These are phyloP conservation scores for Alternaria longipes DNA, from an alignment of 2,329 filamentous ascomycete species.

Conservation along the genomic window DNA sequence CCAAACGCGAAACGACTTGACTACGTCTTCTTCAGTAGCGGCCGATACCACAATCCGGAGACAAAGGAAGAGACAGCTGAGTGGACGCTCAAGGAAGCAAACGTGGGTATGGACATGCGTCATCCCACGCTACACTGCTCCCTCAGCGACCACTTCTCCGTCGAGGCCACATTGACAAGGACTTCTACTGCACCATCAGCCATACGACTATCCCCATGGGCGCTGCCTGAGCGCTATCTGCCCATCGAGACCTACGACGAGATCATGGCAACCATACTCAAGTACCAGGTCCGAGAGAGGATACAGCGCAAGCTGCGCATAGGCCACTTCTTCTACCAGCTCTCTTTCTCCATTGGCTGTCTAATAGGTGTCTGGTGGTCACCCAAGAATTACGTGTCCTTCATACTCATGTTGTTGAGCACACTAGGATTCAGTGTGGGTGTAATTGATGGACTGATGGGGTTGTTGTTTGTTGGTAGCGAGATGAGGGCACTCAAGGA, in stretches of 20 bases:
- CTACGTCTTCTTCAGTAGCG: constrained; percentile 80
- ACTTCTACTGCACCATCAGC: constrained; percentile 20
- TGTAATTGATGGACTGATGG: constrained; percentile 84
- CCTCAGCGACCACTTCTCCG: constrained; percentile 92
- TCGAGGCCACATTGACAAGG: constrained; percentile 75
- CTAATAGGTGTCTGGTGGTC: constrained; percentile 88
- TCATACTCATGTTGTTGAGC: constrained; percentile 80
- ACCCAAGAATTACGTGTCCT: constrained; percentile 77
- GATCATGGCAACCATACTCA: constrained; percentile 74
- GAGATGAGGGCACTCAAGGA: constrained; percentile 86
- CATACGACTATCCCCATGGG: constrained; percentile 19
- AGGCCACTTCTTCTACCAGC: constrained; percentile 74
- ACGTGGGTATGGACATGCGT: constrained; percentile 81
- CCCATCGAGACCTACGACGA: constrained; percentile 69
- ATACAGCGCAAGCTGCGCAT: constrained; percentile 76
- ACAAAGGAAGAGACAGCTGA: constrained; percentile 41
- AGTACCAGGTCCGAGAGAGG: constrained; percentile 75
- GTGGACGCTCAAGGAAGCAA: constrained; percentile 76
- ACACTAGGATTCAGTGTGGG: constrained; percentile 80
- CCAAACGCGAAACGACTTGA: constrained; percentile 85
- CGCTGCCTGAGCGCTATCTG: constrained; percentile 47
- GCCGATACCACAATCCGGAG: constrained; percentile 33
- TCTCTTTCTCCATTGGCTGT: constrained; percentile 75
- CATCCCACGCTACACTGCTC: constrained; percentile 85
- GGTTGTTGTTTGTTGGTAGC: constrained; percentile 83